A percentile compares a stretch with the other conserved stretches of the same genome.
Conservation (phyloP, 2,329 filamentous ascomycete genomes). For the Stemphylium lycopersici region DNA sequence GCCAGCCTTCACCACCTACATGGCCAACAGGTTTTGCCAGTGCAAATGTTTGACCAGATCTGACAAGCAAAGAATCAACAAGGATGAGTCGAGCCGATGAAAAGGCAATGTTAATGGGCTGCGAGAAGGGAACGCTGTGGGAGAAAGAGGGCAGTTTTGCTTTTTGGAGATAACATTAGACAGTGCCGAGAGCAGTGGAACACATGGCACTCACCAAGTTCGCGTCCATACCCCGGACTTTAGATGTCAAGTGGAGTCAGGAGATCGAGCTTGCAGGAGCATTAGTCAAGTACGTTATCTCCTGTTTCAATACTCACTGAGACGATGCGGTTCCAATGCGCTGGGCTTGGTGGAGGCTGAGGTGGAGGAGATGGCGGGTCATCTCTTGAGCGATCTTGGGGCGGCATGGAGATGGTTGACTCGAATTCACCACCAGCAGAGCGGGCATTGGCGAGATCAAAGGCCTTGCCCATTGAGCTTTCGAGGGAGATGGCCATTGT, state of each 20-base stretch:
- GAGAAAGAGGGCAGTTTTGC: background rate
- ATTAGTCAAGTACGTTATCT: slow-evolving; percentile 18
- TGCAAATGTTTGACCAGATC: background rate
- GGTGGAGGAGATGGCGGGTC: slow-evolving; percentile 50
- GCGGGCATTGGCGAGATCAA: background rate
- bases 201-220: background rate
- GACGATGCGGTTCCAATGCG: slow-evolving; percentile 34
- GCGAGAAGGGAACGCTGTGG: background rate
- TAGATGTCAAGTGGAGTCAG: slow-evolving; percentile 26
- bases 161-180: slow-evolving; percentile 10
- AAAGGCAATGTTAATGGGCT: background rate
- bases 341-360: slow-evolving; percentile 49
- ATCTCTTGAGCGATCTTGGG: slow-evolving; percentile 38
- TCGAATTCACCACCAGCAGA: background rate
- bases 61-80: background rate
- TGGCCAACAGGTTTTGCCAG: background rate
- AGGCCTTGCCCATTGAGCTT: background rate
- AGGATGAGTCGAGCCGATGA: background rate
- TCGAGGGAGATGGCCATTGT: slow-evolving; percentile 7
- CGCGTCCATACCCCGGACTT: slow-evolving; percentile 9
- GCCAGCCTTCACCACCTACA: background rate
- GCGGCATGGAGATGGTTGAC: slow-evolving; percentile 7
- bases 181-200: background rate
- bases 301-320: slow-evolving; percentile 19
- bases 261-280: slow-evolving; percentile 25